Evolutionary conservation across 768 basidiomycete species (phyloP), one percentile per base, ranked within the genome.

Genomic region (Arthromyces matolae): DNA sequence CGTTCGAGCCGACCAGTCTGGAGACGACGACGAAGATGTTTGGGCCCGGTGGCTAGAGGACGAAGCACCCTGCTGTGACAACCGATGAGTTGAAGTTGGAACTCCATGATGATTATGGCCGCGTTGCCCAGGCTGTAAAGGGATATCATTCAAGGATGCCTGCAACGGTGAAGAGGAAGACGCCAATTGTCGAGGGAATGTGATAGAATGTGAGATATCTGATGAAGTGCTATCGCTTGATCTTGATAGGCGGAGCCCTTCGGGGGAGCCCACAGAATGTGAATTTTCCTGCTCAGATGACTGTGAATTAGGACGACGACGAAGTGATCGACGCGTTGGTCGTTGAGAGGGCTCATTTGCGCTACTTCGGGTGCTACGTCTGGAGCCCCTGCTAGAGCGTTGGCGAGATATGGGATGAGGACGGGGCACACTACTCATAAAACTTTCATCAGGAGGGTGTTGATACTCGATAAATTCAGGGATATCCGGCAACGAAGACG

Each of bases 381-480:
- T 22, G 22, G n/a, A 3, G n/a, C 4, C 8, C 5, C 33, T 23
- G 3, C 13, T 18, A 3, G 43, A 25, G 20, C 32, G 42, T 3
- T 44, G 42, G 33, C n/a, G 14, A 16, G 31, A 16, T 32, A 31
- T 0, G 37, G n/a, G 45, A 28, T 46, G 6, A 13, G 20, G 28
- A 38, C 22, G 25, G 23, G 6, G 9, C 20, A n/a, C 32, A 29
- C 25, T 19, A 22, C n/a, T 32, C 42, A 32, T 10, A 14, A 8
- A 5, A n/a, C 36, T 16, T 36, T 25, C 7, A n/a, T 33, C 39
- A 12, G 10, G 4, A 13, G 20, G 29, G 10, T 20, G 13, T 8
- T 40, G 16, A 19, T 45, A 50, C 25, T 44, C 42, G 28, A 50
- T 27, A 18, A 49, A 32, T 4, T 35, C 32, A 24, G n/a, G 16